Evolutionary conservation across 2,329 filamentous ascomycete species (phyloP).

Genomic region (Beauveria scarabaeidicola): DNA sequence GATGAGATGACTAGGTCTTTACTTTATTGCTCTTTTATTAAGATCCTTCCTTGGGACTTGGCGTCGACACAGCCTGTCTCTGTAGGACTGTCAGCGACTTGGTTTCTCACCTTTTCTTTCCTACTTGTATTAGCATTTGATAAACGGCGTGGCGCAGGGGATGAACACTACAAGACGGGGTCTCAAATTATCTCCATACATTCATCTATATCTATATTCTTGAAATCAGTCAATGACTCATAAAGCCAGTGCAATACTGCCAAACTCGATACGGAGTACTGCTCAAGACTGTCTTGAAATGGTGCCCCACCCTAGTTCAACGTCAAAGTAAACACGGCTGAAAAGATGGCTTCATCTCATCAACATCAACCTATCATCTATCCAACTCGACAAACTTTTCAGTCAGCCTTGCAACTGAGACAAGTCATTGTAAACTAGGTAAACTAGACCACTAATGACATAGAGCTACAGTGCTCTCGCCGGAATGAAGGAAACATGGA

Average conservation of each 20-base stretch:
- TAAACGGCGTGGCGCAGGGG: neutral
- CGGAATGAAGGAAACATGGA: constrained; percentile 15
- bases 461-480: neutral
- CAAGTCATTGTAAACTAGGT: neutral
- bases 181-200: too few relatives aligned
- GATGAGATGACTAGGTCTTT: neutral
- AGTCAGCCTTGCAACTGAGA: neutral
- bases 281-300: neutral
- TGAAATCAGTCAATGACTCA: too few relatives aligned
- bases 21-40: neutral
- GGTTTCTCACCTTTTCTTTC: neutral
- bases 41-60: neutral
- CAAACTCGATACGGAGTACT: too few relatives aligned
- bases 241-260: too few relatives aligned
- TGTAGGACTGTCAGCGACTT: neutral
- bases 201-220: too few relatives aligned
- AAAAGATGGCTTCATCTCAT: neutral
- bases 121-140: neutral
- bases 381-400: neutral
- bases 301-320: neutral
- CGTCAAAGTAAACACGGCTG: neutral
- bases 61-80: neutral
- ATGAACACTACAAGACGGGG: neutral
- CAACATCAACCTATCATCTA: neutral
- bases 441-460: neutral